These are phyloP conservation scores for Xylaria sp. DNA, from an alignment of 2,329 filamentous ascomycete genomes.

Conservation along the genomic window DNA sequence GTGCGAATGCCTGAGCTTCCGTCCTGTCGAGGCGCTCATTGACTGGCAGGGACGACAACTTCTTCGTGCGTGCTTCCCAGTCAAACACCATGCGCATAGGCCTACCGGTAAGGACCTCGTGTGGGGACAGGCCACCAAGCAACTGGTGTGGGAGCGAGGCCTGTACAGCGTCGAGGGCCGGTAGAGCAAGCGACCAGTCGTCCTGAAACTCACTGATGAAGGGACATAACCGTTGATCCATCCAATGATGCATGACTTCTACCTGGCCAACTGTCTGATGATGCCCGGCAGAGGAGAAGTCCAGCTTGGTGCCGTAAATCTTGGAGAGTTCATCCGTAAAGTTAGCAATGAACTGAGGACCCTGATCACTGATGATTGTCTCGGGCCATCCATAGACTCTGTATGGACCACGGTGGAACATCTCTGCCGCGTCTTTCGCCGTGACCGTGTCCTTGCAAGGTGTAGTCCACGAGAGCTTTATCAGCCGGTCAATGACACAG, in stretches of 20 bases:
- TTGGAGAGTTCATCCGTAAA: conserved; percentile 2
- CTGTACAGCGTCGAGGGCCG: too few relatives aligned
- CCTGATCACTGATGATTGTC: background rate
- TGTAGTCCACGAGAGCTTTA: background rate
- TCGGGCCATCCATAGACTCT: background rate
- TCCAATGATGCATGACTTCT: background rate
- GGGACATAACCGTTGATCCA: background rate
- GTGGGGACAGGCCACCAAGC: too few relatives aligned
- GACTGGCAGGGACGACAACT: too few relatives aligned
- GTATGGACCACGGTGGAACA: background rate
- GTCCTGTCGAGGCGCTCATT: too few relatives aligned
- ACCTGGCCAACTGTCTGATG: background rate
- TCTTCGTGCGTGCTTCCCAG: too few relatives aligned
- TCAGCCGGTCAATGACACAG: background rate
- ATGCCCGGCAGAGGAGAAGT: background rate
- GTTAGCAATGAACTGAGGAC: background rate
- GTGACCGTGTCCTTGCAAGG: background rate
- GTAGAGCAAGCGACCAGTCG: too few relatives aligned
- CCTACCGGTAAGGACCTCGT: too few relatives aligned
- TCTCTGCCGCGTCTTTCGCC: background rate
- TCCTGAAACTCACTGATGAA: background rate
- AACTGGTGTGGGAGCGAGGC: too few relatives aligned
- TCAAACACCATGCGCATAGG: too few relatives aligned
- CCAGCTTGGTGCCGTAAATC: background rate
- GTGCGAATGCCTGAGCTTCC: too few relatives aligned